Evolutionary conservation across 164 flowering plant species (phyloP).

Genomic region (Umbellularia californica): DNA sequence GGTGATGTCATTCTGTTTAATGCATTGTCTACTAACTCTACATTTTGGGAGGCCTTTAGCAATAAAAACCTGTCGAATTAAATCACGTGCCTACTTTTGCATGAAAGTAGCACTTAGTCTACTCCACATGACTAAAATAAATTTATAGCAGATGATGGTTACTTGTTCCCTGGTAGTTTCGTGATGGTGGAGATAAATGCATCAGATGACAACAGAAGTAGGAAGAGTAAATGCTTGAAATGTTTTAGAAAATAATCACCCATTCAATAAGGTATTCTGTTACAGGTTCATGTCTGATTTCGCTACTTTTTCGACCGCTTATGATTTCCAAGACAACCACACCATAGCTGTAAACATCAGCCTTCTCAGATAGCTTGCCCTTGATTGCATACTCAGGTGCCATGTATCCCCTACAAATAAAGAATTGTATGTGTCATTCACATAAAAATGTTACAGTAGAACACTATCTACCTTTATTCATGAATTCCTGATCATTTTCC

Average conservation of each 20-base stretch:
- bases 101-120: no score
- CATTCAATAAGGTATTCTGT: constrained; percentile 45
- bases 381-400: constrained; percentile 63
- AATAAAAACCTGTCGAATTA: no score
- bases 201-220: no score
- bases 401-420: constrained; percentile 24
- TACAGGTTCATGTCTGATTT: constrained; percentile 19
- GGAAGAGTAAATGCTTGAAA: neutral
- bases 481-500: neutral
- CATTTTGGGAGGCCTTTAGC: no score
- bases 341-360: constrained; percentile 51
- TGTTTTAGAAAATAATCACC: constrained; percentile 21
- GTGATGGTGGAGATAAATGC: no score
- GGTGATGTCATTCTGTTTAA: no score
- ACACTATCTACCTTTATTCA: no score
- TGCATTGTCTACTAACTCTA: no score
- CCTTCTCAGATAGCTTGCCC: constrained; percentile 53
- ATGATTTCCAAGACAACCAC: constrained; percentile 52
- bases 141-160: no score
- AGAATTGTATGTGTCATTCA: neutral
- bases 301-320: constrained; percentile 43
- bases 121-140: no score
- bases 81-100: no score
- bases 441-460: neutral
- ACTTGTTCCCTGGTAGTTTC: no score